phyloP scores from a whole-genome alignment of 106 monocot genomes.

The Phalaenopsis equestris region DNA sequence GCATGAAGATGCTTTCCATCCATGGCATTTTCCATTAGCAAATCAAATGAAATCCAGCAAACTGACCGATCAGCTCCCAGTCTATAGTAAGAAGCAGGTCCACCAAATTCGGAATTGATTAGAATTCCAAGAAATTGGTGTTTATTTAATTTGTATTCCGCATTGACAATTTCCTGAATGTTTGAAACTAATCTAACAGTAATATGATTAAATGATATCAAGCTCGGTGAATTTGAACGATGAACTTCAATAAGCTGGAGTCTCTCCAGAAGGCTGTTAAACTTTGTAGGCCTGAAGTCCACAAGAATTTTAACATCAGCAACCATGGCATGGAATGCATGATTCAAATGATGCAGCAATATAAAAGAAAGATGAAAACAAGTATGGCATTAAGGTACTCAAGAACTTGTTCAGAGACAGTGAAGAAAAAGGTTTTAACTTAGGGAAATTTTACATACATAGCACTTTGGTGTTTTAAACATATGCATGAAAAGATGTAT shows the following conservation, averaged over 20 bases:
- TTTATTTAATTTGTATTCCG: conserved; percentile 22
- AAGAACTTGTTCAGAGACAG: no score
- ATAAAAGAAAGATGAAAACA: no score
- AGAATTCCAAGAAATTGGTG: conserved; percentile 44
- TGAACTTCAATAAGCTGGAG: conserved; percentile 48
- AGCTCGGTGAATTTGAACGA: conserved; percentile 29
- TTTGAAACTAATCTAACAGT: conserved; percentile 42
- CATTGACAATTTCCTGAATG: conserved; percentile 29
- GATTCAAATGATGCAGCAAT: no score
- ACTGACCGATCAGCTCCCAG: conserved; percentile 34
- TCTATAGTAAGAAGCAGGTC: conserved; percentile 20
- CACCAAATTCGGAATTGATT: conserved; percentile 27
- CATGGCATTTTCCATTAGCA: conserved; percentile 82
- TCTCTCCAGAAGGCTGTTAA: conserved; percentile 61
- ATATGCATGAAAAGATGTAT: no score
- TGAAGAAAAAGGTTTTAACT: no score
- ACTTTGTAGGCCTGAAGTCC: conserved; percentile 48
- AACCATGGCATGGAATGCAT: neutral
- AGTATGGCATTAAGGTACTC: no score
- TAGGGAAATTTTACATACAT: no score
- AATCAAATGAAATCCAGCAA: conserved; percentile 81
- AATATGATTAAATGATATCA: conserved; percentile 21
- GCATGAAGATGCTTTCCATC: conserved; percentile 73
- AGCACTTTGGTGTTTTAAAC: no score
- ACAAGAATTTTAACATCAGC: neutral